Conservation (phyloP, 495 filamentous ascomycete genomes). For the Neurospora sp. region DNA sequence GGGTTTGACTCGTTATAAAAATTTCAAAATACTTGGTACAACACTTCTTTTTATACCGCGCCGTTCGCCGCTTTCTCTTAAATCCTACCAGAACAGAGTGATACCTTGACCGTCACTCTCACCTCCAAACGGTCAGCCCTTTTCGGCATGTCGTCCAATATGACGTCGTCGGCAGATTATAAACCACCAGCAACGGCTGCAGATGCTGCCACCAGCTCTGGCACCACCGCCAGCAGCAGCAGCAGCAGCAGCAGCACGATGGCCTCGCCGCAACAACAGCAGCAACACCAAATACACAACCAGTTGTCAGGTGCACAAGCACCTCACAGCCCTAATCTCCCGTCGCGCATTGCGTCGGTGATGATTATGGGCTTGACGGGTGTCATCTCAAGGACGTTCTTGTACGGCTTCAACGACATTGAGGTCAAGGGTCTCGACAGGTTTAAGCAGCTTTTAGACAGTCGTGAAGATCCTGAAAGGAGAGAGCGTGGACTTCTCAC, state of each 20-base stretch:
- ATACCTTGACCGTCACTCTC: background rate
- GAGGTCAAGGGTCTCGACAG: slow-evolving; percentile 61
- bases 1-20: background rate
- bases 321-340: slow-evolving; percentile 33
- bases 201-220: slow-evolving; percentile 6
- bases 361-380: slow-evolving; percentile 44
- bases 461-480: slow-evolving; percentile 54
- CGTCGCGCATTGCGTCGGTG: slow-evolving; percentile 44
- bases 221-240: background rate
- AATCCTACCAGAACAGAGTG: background rate
- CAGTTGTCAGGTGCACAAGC: background rate
- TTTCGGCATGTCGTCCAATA: background rate
- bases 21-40: background rate
- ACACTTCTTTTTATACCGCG: background rate
- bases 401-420: slow-evolving; percentile 42
- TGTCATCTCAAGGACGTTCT: slow-evolving; percentile 29
- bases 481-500: slow-evolving; percentile 75
- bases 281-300: background rate
- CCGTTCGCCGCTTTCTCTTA: background rate
- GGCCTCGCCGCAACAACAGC: background rate
- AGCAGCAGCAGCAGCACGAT: background rate
- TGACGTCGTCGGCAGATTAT: background rate
- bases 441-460: slow-evolving; percentile 70
- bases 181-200: background rate
- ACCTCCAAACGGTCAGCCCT: background rate